Percentiles rank a stretch among this genome's conserved stretches.
phyloP scores from a whole-genome alignment of 306 rosid species.

The Cucurbita moschata region DNA sequence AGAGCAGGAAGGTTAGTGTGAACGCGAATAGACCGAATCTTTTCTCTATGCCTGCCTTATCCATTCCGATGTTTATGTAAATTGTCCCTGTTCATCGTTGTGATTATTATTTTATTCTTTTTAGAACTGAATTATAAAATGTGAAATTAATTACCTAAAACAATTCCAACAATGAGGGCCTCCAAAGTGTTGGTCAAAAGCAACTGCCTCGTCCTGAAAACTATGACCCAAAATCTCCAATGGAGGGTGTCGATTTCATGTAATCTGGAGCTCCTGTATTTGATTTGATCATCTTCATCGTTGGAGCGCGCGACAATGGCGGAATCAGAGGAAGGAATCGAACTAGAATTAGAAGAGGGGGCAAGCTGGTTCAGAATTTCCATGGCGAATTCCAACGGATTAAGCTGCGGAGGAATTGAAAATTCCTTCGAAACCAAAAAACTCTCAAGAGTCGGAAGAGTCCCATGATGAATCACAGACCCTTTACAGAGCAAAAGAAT shows the following conservation, averaged over 20 bases:
- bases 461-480: slow-evolving; percentile 61
- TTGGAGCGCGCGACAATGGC: neutral
- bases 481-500: slow-evolving; percentile 60
- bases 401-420: slow-evolving; percentile 79
- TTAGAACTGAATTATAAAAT: too few relatives aligned
- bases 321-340: slow-evolving; percentile 11
- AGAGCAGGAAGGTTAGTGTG: slow-evolving; percentile 77
- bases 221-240: slow-evolving; percentile 64
- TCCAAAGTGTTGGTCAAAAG: slow-evolving; percentile 67
- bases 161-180: slow-evolving; percentile 74
- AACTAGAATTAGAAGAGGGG: neutral
- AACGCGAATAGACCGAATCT: slow-evolving; percentile 82
- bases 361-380: slow-evolving; percentile 41
- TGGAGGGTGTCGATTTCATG: slow-evolving; percentile 49
- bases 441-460: slow-evolving; percentile 35
- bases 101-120: too few relatives aligned
- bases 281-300: slow-evolving; percentile 7
- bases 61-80: slow-evolving; percentile 67
- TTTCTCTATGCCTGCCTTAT: slow-evolving; percentile 60
- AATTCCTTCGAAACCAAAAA: slow-evolving; percentile 47
- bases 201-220: slow-evolving; percentile 63
- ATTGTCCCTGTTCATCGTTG: slow-evolving; percentile 22
- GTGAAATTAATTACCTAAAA: slow-evolving; percentile 27
- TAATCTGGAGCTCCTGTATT: slow-evolving; percentile 55
- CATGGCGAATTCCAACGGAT: slow-evolving; percentile 78